Percentiles rank a stretch among this genome's conserved stretches.
Evolutionary conservation across 108 stramenopile genomes (phyloP).

Genomic region (Schizochytrium sp.): DNA sequence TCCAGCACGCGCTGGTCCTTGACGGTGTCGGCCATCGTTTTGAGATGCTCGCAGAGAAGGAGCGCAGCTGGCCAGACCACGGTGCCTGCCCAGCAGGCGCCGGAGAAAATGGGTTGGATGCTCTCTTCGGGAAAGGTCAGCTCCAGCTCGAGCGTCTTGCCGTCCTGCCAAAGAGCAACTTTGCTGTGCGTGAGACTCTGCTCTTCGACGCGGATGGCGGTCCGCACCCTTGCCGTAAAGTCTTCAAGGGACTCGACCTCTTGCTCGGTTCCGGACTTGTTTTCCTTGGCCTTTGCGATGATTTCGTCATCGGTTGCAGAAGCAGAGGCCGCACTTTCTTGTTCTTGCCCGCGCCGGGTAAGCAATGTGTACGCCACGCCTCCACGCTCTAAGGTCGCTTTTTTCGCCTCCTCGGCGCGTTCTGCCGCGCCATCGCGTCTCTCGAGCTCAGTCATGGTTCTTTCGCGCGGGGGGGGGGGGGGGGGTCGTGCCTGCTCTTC

Average conservation of each 20-base stretch:
- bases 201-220: not conserved
- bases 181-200: not conserved
- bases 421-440: no score
- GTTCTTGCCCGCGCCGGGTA: no score
- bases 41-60: not conserved
- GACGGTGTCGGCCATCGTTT: not conserved
- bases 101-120: not conserved
- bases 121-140: not conserved
- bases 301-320: not conserved
- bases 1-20: not conserved
- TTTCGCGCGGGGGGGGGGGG: no score
- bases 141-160: not conserved
- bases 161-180: not conserved
- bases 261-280: not conserved
- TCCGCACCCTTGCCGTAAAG: not conserved
- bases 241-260: not conserved
- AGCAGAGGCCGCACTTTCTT: no score
- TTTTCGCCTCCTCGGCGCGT: no score
- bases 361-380: no score
- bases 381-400: no score
- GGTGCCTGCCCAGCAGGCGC: constrained; percentile 12
- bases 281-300: not conserved
- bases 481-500: no score
- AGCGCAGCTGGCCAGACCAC: constrained; percentile 4
- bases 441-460: no score